Percentiles rank a stretch among this genome's conserved stretches.
phyloP scores from a whole-genome alignment of 192 early-diverging fungal species.

The Coemansia sp. region DNA sequence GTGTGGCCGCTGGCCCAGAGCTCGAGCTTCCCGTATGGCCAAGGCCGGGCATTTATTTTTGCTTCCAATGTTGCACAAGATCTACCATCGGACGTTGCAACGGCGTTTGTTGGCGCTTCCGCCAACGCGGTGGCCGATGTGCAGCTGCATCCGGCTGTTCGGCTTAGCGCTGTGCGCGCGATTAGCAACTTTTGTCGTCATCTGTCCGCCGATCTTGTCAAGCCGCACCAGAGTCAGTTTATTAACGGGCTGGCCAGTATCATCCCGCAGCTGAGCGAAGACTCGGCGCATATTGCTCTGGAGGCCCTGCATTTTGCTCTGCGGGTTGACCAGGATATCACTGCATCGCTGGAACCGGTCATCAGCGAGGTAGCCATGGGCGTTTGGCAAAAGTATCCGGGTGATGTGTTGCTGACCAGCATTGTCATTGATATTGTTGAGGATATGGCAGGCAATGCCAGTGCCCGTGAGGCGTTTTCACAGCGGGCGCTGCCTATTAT shows the following conservation, averaged over 20 bases:
- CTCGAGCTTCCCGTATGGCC: conserved; percentile 73
- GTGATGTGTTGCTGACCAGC: conserved; percentile 74
- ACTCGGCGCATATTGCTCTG: conserved; percentile 53
- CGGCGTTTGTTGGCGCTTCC: conserved; percentile 76
- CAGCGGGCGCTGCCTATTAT: conserved; percentile 73
- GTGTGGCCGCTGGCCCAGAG: conserved; percentile 62
- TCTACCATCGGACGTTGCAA: conserved; percentile 64
- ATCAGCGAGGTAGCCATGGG: conserved; percentile 72
- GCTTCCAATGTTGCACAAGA: conserved; percentile 74
- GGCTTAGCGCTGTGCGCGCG: conserved; percentile 53
- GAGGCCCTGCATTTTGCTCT: conserved; percentile 45
- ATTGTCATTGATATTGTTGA: conserved; percentile 78
- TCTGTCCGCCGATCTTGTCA: conserved; percentile 26
- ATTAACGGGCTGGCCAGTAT: conserved; percentile 45
- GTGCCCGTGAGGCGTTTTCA: conserved; percentile 66
- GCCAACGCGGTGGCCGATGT: conserved; percentile 61
- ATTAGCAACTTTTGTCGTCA: conserved; percentile 47
- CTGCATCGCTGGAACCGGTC: conserved; percentile 69
- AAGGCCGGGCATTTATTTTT: conserved; percentile 90
- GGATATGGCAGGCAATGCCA: conserved; percentile 66
- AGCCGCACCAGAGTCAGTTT: conserved; percentile 35
- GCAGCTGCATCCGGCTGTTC: conserved; percentile 44
- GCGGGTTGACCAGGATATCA: conserved; percentile 68
- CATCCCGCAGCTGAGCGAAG: conserved; percentile 46
- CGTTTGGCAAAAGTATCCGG: conserved; percentile 77